A percentile compares a stretch with the other conserved stretches of the same genome.
Evolutionary conservation across 176 grass and related monocot genomes (phyloP).

Genomic region (Carex pumila): DNA sequence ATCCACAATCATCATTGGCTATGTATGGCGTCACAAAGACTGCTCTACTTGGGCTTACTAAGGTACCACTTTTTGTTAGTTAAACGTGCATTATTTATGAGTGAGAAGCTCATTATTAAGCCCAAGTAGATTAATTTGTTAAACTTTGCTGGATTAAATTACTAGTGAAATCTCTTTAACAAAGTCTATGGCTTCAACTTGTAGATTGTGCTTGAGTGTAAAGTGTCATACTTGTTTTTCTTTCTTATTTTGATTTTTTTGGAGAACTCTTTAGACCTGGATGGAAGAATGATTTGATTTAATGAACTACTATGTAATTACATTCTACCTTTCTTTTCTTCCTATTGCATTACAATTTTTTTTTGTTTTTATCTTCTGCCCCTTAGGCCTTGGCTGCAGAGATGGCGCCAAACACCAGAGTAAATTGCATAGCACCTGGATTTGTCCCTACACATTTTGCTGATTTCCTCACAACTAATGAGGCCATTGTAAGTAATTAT

Average conservation of each 20-base stretch:
- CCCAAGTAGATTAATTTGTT: not conserved
- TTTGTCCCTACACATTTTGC: constrained; percentile 96
- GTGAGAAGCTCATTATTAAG: not conserved
- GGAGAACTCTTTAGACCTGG: not conserved
- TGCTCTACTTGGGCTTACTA: constrained; percentile 86
- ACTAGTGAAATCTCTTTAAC: not conserved
- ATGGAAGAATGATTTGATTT: not conserved
- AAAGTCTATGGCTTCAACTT: not conserved
- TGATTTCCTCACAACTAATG: constrained; percentile 68
- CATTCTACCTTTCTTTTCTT: not conserved
- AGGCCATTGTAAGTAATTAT: constrained; percentile 55
- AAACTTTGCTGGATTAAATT: not conserved
- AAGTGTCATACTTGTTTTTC: not conserved
- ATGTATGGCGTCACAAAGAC: constrained; percentile 99
- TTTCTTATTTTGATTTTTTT: not conserved
- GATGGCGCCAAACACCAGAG: constrained; percentile 81
- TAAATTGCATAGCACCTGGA: constrained; percentile 98
- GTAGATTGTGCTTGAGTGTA: not conserved
- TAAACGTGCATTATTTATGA: not conserved
- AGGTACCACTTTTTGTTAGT: constrained; percentile 41
- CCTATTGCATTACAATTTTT: not conserved
- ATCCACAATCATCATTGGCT: constrained; percentile 42
- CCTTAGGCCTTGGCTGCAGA: constrained; percentile 77
- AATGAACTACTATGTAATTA: not conserved
- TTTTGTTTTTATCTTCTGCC: not conserved